Conservation (phyloP, 2,329 filamentous ascomycete species). For the Xylariaceae sp. region DNA sequence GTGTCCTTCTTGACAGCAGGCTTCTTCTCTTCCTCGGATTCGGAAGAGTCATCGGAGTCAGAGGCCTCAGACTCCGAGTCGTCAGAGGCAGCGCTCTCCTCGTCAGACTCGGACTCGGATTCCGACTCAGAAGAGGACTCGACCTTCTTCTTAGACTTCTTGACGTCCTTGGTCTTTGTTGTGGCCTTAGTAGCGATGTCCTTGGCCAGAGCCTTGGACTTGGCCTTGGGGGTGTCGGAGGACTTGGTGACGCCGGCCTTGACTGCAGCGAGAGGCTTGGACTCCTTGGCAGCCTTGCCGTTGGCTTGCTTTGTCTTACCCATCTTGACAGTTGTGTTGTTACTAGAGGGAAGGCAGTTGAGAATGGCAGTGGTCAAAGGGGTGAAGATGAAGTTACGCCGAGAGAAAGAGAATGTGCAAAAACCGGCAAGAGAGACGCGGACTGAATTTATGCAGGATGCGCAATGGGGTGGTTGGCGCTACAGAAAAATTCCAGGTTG, state of each 20-base stretch:
- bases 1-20: slow-evolving; percentile 28
- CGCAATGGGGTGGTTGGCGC: slow-evolving; percentile 19
- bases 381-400: neutral
- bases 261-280: slow-evolving; percentile 51
- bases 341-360: slow-evolving; percentile 13
- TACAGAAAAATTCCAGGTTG: slow-evolving; percentile 18
- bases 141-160: slow-evolving; percentile 36
- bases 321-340: slow-evolving; percentile 46
- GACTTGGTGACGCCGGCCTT: slow-evolving; percentile 68
- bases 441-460: slow-evolving; percentile 22
- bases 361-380: neutral
- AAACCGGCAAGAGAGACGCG: slow-evolving; percentile 3
- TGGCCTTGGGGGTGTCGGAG: slow-evolving; percentile 61
- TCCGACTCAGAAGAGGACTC: slow-evolving; percentile 38
- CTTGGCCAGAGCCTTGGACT: slow-evolving; percentile 68
- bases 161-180: slow-evolving; percentile 37
- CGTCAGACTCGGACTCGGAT: slow-evolving; percentile 33
- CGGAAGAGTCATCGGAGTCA: slow-evolving; percentile 18
- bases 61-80: slow-evolving; percentile 8
- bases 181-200: slow-evolving; percentile 49
- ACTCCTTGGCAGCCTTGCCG: slow-evolving; percentile 49
- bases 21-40: slow-evolving; percentile 31
- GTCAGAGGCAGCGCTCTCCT: slow-evolving; percentile 22
- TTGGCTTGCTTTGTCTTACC: slow-evolving; percentile 65
- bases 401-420: neutral